Base-by-base conservation (phyloP, 208 protist species). In the Leishmania aethiopica region DNA sequence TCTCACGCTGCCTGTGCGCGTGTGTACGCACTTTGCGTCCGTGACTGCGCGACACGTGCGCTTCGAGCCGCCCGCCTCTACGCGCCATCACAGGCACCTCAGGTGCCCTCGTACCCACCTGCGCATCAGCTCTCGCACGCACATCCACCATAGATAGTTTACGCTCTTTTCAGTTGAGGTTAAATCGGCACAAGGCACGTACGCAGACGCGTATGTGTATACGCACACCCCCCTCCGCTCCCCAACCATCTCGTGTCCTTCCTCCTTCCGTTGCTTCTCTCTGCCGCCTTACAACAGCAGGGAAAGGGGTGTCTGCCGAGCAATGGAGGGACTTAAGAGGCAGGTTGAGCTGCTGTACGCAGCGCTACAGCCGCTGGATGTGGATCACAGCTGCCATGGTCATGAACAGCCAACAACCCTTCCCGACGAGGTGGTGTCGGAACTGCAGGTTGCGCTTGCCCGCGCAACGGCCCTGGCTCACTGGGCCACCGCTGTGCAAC, bases 381-480 rank as follows among this genome's bases (percentile, higher is more conserved):
- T 64, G n/a, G 11, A 59, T 55, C 75, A 55, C 59, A 45, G 35
- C 73, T 15, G 47, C 32, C 19, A 22, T 32, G 2, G 40, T 35
- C 53, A 42, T 42, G 71, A 8, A 2, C 32, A 40, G 66, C 77
- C 67, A 75, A 40, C 53, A 80, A 45, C 51, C 11, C 81, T 45
- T 37, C 88, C 32, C 13, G 87, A 89, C 7, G 84, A 83, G 47
- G 86, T 89, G 35, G 83, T 81, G 7, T 73, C 83, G 5, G 86
- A 90, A 57, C 84, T 94, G 57, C 88, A 90, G 32, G 7, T 88
- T 45, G 69, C 85, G 25, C 82, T 94, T 25, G 86, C 91, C 22
- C 86, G 90, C 22, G 82, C 88, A 66, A 92, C 91, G n/a, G 88
- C 89, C 15, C 78, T 94, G 64, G 87, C 83, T 51, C 84, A 77